phyloP scores from a whole-genome alignment of 768 basidiomycete species.

The Termitomyces sp. region DNA sequence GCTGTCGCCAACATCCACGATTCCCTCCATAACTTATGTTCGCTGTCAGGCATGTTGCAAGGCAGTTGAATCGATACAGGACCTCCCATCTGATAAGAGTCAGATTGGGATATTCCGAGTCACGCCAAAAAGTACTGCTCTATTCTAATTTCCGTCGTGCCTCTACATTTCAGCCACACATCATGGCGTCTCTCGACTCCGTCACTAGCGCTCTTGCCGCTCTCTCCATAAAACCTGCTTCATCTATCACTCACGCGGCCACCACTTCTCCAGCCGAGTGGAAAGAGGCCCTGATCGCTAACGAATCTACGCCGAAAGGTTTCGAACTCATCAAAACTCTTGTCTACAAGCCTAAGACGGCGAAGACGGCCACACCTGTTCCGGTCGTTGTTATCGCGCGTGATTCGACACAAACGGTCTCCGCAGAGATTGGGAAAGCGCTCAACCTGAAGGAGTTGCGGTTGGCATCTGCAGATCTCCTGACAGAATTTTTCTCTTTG shows the following conservation, averaged over 20 bases:
- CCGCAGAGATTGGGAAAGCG: conserved; percentile 71
- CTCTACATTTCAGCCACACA: conserved; percentile 9
- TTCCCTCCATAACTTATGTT: conserved; percentile 22
- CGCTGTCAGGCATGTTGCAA: conserved; percentile 22
- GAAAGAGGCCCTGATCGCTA: conserved; percentile 63
- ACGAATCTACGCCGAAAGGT: conserved; percentile 42
- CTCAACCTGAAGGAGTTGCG: conserved; percentile 84
- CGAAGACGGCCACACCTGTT: conserved; percentile 79
- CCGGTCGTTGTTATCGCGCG: conserved; percentile 85
- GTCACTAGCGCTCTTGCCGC: conserved; percentile 39
- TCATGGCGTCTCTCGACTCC: conserved; percentile 31
- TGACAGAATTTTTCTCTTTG: conserved; percentile 77
- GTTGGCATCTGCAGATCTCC: conserved; percentile 79
- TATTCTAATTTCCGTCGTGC: conserved; percentile 13
- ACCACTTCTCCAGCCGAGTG: conserved; percentile 71
- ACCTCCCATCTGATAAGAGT: conserved; percentile 29
- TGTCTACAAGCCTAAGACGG: conserved; percentile 94
- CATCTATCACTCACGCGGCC: conserved; percentile 49
- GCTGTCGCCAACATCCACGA: conserved; percentile 10
- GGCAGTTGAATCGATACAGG: conserved; percentile 25
- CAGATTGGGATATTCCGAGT: conserved; percentile 32
- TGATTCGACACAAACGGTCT: conserved; percentile 81
- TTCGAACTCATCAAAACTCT: conserved; percentile 83
- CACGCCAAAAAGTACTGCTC: conserved; percentile 21
- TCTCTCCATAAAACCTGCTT: conserved; percentile 51